Conservation (phyloP, 2,329 filamentous ascomycete species). For the Graphilbum fragrans region DNA sequence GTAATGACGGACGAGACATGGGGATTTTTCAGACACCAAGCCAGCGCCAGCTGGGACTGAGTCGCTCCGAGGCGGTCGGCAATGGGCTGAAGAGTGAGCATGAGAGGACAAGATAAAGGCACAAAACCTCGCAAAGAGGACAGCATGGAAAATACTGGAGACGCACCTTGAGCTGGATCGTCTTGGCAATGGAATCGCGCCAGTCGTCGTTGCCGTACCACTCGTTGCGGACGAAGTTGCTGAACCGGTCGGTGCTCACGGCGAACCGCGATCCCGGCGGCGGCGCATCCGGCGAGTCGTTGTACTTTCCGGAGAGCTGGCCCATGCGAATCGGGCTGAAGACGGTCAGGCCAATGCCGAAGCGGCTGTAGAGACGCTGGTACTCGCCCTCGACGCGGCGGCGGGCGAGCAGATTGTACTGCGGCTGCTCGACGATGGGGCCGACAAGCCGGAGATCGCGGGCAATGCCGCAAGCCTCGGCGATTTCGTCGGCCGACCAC, state of each 20-base stretch:
- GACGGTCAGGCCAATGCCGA: constrained; percentile 40
- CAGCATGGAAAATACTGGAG: neutral
- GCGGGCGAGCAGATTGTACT: constrained; percentile 52
- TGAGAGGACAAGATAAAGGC: neutral
- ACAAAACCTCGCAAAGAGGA: too few species aligned
- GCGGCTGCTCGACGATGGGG: constrained; percentile 55
- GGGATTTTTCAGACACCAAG: constrained; percentile 42
- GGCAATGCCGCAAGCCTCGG: constrained; percentile 47
- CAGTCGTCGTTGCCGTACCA: constrained; percentile 37
- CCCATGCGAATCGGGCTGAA: constrained; percentile 44
- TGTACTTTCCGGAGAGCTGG: constrained; percentile 52
- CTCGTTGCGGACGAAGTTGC: constrained; percentile 25
- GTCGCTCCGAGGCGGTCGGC: constrained; percentile 45
- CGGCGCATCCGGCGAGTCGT: constrained; percentile 31
- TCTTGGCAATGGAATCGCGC: constrained; percentile 26
- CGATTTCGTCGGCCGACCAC: constrained; percentile 57
- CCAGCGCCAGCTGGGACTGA: constrained; percentile 36
- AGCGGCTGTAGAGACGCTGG: constrained; percentile 41
- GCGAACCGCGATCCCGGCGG: constrained; percentile 41
- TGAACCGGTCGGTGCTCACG: constrained; percentile 42
- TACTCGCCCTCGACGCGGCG: constrained; percentile 49
- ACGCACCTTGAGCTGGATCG: constrained; percentile 20
- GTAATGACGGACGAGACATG: constrained; percentile 40
- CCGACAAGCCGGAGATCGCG: constrained; percentile 48
- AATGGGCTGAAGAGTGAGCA: constrained; percentile 20